Base-by-base conservation (phyloP, 2,329 filamentous ascomycete genomes). In the Phaeomoniella chlamydospora region DNA sequence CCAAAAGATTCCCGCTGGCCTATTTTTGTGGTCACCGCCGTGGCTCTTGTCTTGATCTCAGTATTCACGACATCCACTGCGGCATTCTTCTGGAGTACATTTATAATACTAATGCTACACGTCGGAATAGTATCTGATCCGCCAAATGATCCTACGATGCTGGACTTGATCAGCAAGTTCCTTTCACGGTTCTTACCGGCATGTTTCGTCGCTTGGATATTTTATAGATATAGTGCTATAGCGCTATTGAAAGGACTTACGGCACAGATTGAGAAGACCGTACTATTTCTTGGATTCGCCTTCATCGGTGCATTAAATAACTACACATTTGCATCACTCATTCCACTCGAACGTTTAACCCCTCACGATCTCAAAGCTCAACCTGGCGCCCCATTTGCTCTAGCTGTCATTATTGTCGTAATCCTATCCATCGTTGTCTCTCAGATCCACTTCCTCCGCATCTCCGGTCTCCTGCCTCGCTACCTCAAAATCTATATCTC, bases 281-380 rank as follows among this genome's bases (percentile, higher is more conserved):
- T 96, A 2, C 67, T 96, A 17, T 96, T 86, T 80, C 66, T 98
- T 1, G 87, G 87, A 1, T 79, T 77, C 5, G 86, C 81, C 51
- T 98, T 92, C 80, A 74, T 94, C 29, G 90, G 87, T 12, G 79
- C 84, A 1, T 61, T 98, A 45, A 88, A 88, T 50, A 96, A 96
- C 58, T 92, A 94, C 58, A 96, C 90, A 0, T 84, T 98, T 50
- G 81, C 85, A 48, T 53, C 55, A 6, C 80, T 83, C 59, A 94
- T 98, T 41, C 90, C 90, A 0, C 90, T 98, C 45, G 76, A 86
- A 55, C 79, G 90, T 2, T 68, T 98, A n/a, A 96, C 83, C 5
- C 76, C 79, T 0, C 85, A 92, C 53, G 90, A 98, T 51, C 74
- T 98, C 31, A 63, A 80, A 33, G 79, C 86, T 46, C 86, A 98